Conservation (phyloP, 768 basidiomycete genomes). For the Xerocomellus amylosporus region DNA sequence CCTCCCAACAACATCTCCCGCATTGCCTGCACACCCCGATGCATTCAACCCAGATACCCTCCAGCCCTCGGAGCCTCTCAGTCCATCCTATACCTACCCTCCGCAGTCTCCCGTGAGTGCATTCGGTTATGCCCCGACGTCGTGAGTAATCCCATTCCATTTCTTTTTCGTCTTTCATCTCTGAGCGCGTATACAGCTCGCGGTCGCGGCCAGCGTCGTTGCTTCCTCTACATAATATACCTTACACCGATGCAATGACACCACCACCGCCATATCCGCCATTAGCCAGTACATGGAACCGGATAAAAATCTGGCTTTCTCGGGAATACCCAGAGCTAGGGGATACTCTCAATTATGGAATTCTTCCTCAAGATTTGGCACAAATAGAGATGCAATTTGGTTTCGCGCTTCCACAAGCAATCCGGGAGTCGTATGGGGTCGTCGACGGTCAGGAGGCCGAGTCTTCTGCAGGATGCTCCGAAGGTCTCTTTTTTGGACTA, state of each 20-base stretch:
- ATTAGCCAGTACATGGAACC: slow-evolving; percentile 77
- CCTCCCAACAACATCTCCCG: slow-evolving; percentile 71
- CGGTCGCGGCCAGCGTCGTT: slow-evolving; percentile 52
- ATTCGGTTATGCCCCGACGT: slow-evolving; percentile 60
- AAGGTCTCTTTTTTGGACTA: slow-evolving; percentile 94
- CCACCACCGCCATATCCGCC: slow-evolving; percentile 62
- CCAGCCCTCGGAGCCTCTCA: slow-evolving; percentile 47
- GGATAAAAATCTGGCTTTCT: slow-evolving; percentile 77
- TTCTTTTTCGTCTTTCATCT: slow-evolving; percentile 1
- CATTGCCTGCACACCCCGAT: slow-evolving; percentile 51
- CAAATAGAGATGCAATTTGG: slow-evolving; percentile 85
- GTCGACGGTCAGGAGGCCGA: slow-evolving; percentile 95
- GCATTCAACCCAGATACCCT: slow-evolving; percentile 57
- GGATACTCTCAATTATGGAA: slow-evolving; percentile 93
- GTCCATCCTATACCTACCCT: slow-evolving; percentile 72
- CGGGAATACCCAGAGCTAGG: slow-evolving; percentile 91
- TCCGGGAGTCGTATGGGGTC: slow-evolving; percentile 87
- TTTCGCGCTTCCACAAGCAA: slow-evolving; percentile 73
- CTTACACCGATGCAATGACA: slow-evolving; percentile 39
- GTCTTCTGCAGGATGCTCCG: slow-evolving; percentile 80
- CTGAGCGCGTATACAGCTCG: slow-evolving; percentile 28
- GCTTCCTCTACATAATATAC: slow-evolving; percentile 65
- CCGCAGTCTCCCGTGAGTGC: slow-evolving; percentile 53
- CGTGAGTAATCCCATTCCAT: slow-evolving; percentile 38
- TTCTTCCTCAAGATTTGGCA: slow-evolving; percentile 74